Base-by-base conservation (phyloP, 2,329 filamentous ascomycete species). In the Chaetomiaceae sp. region DNA sequence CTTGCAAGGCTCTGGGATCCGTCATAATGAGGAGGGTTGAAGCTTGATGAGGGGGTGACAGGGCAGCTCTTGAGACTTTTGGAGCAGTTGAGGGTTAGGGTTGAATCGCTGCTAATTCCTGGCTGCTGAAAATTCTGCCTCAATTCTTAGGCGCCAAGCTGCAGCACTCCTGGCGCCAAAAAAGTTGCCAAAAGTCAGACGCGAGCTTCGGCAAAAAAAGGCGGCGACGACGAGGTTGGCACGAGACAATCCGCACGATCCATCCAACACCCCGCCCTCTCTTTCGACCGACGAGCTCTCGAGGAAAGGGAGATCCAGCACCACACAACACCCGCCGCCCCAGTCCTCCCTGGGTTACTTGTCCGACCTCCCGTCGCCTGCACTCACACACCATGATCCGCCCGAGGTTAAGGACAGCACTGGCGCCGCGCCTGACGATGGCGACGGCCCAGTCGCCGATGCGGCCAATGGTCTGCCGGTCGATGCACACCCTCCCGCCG, bases 401-500 rank as follows among this genome's bases (percentile, higher is more conserved):
- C 60, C 69, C 77, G 49, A 70, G 74, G 69, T 69, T 80, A 74
- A 73, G 76, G 62, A 70, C 74, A 70, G 74, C 76, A 54, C 69
- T 71, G 58, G 64, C 65, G 64, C 62, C 68, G 51, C 55, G 49
- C 19, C 43, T 53, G 41, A 23, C 39, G 40, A 23, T 38, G 37
- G 19, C 47, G 41, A 52, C 51, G 35, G 44, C 42, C 33, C 40
- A 38, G 39, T 47, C 51, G 27, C 33, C 43, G n/a, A 44, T 55
- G 42, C 53, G 47, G 34, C 48, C 62, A 31, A 54, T 58, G 45
- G 61, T 62, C 54, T 62, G 63, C 55, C 58, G 60, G 55, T 69
- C 70, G 42, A 58, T 76, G 19, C 63, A 67, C 57, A 51, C 58
- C 38, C 23, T 64, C 23, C 62, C 60, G 8, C 23, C 54, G 10